Conservation (phyloP, 1,284 basidiomycete genomes). For the Peniophora sp. region DNA sequence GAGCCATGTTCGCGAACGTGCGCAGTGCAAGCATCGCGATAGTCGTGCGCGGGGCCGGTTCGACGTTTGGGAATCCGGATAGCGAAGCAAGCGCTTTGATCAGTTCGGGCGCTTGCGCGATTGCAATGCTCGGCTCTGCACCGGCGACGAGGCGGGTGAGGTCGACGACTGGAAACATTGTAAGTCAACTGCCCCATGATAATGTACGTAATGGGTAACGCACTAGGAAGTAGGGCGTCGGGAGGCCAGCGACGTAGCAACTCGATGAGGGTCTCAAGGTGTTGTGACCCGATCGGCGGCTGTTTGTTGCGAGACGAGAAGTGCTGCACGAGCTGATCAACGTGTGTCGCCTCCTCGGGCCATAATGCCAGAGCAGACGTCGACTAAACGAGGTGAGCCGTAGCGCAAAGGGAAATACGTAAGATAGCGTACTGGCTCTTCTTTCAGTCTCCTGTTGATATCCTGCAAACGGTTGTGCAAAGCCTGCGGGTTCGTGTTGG, state of each 20-base stretch:
- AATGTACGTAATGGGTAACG: conserved; percentile 18
- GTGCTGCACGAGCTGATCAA: conserved; percentile 42
- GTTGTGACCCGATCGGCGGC: conserved; percentile 46
- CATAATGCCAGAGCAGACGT: neutral
- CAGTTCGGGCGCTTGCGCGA: conserved; percentile 43
- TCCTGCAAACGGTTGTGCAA: neutral
- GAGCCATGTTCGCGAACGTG: conserved; percentile 73
- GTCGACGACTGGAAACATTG: conserved; percentile 79
- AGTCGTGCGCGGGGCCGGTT: conserved; percentile 60
- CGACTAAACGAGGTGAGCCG: neutral
- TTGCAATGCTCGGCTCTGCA: conserved; percentile 39
- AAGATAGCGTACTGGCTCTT: neutral
- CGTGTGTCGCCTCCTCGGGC: neutral
- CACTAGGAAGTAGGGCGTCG: conserved; percentile 24
- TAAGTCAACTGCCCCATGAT: conserved; percentile 45
- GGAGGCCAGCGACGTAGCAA: conserved; percentile 40
- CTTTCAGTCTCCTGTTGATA: neutral
- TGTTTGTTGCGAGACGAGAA: conserved; percentile 58
- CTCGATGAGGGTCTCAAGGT: conserved; percentile 64
- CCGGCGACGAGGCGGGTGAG: conserved; percentile 74
- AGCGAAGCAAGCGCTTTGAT: conserved; percentile 59
- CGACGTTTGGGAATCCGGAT: conserved; percentile 59
- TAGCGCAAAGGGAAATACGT: neutral
- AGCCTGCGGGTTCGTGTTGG: neutral
- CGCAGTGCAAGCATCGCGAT: conserved; percentile 84